phyloP scores from a whole-genome alignment of 345 rosid genomes.

The Citropsis articulata region DNA sequence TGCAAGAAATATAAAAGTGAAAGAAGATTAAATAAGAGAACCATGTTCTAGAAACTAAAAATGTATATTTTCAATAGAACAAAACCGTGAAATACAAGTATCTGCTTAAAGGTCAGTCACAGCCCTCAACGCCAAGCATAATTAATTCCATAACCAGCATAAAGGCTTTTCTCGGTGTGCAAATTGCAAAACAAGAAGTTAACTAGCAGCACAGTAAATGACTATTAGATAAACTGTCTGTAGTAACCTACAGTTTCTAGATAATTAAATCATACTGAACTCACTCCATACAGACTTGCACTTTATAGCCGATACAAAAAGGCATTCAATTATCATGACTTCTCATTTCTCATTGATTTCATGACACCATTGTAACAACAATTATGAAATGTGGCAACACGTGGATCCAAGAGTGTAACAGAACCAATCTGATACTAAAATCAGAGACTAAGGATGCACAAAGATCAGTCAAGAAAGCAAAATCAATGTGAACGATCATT shows the following conservation, averaged over 20 bases:
- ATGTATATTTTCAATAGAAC: neutral
- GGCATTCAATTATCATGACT: neutral
- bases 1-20: slow-evolving; percentile 18
- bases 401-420: neutral
- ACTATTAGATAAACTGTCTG: neutral
- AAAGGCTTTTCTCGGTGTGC: neutral
- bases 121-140: neutral
- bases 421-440: neutral
- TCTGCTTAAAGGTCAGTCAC: neutral
- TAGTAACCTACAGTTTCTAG: neutral
- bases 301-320: neutral
- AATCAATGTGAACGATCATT: neutral
- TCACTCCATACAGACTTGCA: neutral
- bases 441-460: neutral
- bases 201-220: neutral
- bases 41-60: neutral
- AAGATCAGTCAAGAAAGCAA: neutral
- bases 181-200: neutral
- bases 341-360: neutral
- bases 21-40: neutral
- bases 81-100: neutral
- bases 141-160: neutral
- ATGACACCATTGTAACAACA: neutral
- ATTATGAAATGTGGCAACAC: neutral
- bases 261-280: neutral